Evolutionary conservation across 2,329 filamentous ascomycete species (phyloP), one percentile per base, ranked within the genome.

Genomic region (Alternaria infectoria): DNA sequence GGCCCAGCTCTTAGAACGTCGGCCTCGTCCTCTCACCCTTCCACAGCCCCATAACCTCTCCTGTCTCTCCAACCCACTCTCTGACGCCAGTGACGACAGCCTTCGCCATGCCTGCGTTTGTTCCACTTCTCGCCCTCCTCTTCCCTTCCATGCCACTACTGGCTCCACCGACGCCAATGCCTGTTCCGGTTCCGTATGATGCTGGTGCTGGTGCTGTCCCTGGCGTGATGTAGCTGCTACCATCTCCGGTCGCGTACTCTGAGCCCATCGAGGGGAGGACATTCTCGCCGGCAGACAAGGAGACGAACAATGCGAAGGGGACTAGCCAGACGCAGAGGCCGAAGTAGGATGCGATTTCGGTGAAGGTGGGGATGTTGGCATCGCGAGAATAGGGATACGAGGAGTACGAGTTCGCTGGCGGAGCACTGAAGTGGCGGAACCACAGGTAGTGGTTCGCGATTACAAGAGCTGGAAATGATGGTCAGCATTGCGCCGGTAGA

Each of bases 301-400:
- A 97, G 54, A 99, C 95, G 76, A 99, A 99, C 13, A 99, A 86
- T 15, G 94, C 90, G 77, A 99, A 99, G 0, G 96, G 96, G 1
- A 98, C 92, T 2, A 99, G 86, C 96, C 96, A 99, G 0, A 99
- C 94, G 74, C 94, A 97, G 3, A 99, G 84, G 0, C 96, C 96
- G 76, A 99, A 99, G 81, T 96, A 99, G 0, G 93, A 95, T 0
- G 96, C 93, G 47, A 98, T 96, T 82, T 98, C 93, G 17, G 93
- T 94, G 79, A 99, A 99, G 40, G 88, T 90, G 0, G 96, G 96
- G 47, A 93, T 85, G 11, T 82, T 75, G 5, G 82, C 83, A 68
- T 92, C 88, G 76, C 91, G 90, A 76, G 87, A 86, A 57, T 88
- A 86, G 4, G 86, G 74, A 56, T 75, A 83, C 73, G 86, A 84